A percentile compares a stretch with the other conserved stretches of the same genome.
Conservation (phyloP, 2,329 filamentous ascomycete genomes). For the Calonectria naviculata region DNA sequence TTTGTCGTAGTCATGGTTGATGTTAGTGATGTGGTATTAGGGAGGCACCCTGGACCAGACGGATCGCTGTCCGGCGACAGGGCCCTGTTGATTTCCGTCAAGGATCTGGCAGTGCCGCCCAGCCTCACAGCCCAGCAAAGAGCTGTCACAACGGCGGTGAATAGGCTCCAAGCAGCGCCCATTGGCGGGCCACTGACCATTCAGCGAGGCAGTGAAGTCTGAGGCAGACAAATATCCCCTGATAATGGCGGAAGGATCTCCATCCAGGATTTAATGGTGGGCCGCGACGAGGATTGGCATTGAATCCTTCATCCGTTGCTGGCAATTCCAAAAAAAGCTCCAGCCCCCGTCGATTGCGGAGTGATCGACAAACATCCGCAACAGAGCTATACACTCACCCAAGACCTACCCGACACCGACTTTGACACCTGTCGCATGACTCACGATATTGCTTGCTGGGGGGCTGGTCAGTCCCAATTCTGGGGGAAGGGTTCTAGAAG, state of each 20-base stretch:
- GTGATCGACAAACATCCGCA: slow-evolving; percentile 28
- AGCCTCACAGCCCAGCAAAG: slow-evolving; percentile 7
- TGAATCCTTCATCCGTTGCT: not conserved
- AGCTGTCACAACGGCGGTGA: slow-evolving; percentile 12
- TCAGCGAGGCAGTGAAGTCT: slow-evolving; percentile 19
- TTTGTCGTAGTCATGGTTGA: slow-evolving; percentile 10
- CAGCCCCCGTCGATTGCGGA: slow-evolving; percentile 26
- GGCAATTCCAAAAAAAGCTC: slow-evolving; percentile 3
- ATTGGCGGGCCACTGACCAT: not conserved
- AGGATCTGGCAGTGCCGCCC: slow-evolving; percentile 9
- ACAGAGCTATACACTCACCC: slow-evolving; percentile 17
- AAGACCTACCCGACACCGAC: slow-evolving; percentile 14
- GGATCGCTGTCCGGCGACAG: not conserved
- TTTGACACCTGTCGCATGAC: slow-evolving; percentile 28
- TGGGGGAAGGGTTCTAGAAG: slow-evolving; percentile 42
- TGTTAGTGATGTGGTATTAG: not conserved
- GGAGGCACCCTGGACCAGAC: not conserved
- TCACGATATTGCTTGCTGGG: slow-evolving; percentile 28
- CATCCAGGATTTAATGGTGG: slow-evolving; percentile 19
- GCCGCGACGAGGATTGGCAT: slow-evolving; percentile 6
- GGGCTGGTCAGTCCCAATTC: slow-evolving; percentile 22
- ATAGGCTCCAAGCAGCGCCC: not conserved
- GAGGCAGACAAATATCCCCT: slow-evolving; percentile 13
- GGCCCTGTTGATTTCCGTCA: not conserved
- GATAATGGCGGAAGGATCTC: slow-evolving; percentile 15